Base-by-base conservation (phyloP, 305 asterid species). In the Stenogyne calaminthoides region DNA sequence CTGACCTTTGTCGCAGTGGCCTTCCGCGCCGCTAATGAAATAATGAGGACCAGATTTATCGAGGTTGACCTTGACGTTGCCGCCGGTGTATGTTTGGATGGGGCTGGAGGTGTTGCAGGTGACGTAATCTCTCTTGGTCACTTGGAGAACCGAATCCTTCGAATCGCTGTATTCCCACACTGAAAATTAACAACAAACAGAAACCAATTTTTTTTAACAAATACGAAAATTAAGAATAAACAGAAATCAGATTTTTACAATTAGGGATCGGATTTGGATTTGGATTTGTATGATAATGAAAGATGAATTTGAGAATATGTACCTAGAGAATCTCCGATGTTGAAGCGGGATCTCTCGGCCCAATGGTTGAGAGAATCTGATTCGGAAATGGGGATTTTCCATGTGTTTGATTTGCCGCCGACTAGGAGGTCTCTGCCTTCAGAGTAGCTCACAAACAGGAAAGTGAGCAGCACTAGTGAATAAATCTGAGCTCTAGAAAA, bases 11-110 rank as follows among this genome's bases (percentile, higher is more conserved):
- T 76, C 81, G 81, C 98, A 90, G 67, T 84, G 86, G 2, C 88
- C 91, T 20, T 78, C n/a, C n/a, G n/a, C n/a, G n/a, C 98, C 97
- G 59, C 98, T 92, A 46, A 90, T 90, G 81, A 88, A 92, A 29
- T 88, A 84, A 81, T 81, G 74, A 3, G 94, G 91, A 5, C 98
- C 97, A 1, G 94, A 88, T 2, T 78, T 76, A 10, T 72, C 81
- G 39, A 92, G 90, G 79, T 78, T 78, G 78, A 90, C 83, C 70
- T 59, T 80, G 0, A 88, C 83, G 42, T 77, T 64, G 5, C n/a
- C 93, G 58, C 84, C 90, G 51, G 70, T 83, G 82, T 88, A 81
- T 1, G 71, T 64, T 56, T 72, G 84, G 19, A 87, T 65, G 36
- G 98, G 97, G n/a, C 65, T 74, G 56, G 96, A 71, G 2, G 86